Evolutionary conservation across 148 eudicot species (phyloP), one percentile per base, ranked within the genome.

Genomic region (Rhododendron mucronatum): DNA sequence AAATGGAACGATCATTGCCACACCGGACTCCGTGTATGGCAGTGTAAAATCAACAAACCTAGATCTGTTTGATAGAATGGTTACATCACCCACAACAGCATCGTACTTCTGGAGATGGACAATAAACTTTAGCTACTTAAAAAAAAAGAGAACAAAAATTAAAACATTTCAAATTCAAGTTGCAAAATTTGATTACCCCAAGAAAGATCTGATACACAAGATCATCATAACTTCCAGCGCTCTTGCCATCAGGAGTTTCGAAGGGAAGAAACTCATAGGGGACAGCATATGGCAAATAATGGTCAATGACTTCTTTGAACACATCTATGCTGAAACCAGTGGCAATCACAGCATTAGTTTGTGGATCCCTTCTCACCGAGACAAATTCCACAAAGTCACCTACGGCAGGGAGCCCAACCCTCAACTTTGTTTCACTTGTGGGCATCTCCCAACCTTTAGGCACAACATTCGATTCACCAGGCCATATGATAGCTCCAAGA

Each of bases 401-500:
- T 71, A 53, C 88, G 1, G 81, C 83, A 74, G 93, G 93, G 61
- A 93, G 87, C 75, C 89, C 92, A 55, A 92, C 90, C 85, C 30
- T 89, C 51, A 93, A 84, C 87, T 83, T 91, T 51, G 76, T 84
- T 26, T 78, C 89, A 48, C 83, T 39, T 41, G 85, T 89, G 0
- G 91, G 90, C 10, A 89, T 73, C 53, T 92, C 97, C 96, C 97
- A 94, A 45, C 94, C 95, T 90, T 87, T 91, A 2, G 97, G 97
- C 8, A 84, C 77, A 9, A 9, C 26, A 16, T 41, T 53, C 1
- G 88, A 61, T 44, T 90, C 91, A 14, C 98, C 96, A 0, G 97
- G 98, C 97, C 97, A 94, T 78, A 88, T 86, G 23, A 93, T 89
- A 69, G 88, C 2, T 48, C 83, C 85, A 76, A 93, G 92, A 63